Evolutionary conservation across 2,329 filamentous ascomycete species (phyloP), one percentile per base, ranked within the genome.

Genomic region (Cadophora malorum): DNA sequence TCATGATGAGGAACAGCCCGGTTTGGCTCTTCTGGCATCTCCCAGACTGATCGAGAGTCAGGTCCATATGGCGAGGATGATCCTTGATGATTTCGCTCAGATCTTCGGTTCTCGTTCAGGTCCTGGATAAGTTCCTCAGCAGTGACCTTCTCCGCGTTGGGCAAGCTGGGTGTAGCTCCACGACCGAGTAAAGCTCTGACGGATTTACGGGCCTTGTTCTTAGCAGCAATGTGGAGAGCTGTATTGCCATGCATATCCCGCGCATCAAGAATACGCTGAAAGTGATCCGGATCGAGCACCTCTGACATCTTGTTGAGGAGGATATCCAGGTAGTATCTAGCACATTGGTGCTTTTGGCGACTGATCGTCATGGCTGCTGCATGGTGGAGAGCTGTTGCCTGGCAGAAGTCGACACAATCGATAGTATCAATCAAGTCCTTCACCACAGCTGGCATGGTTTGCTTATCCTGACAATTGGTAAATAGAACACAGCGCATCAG

Each of bases 391-490:
- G 97, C 92, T 0, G 94, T 97, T 69, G 91, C 91, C 14, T 93
- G 91, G 62, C 90, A 90, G 79, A 88, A 89, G 77, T 99, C 96
- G 25, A 91, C 86, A 68, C 88, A 88, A 64, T 91, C 90, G 49
- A 97, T 89, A 0, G 95, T 97, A 47, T 90, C 88, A 63, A 94
- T 89, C 4, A 99, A 86, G 71, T 97, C 88, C 72, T 91, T 91
- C 74, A 97, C 88, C 66, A 99, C 89, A 25, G 86, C 86, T 0
- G 93, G 91, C 81, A 98, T 97, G 0, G 93, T 94, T 73, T 93
- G 88, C 81, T 96, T 97, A 79, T 98, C 96, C 79, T 90, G 96
- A 78, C 96, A 97, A 79, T 99, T 99, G 56, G 95, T 98, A 79
- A 98, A 99, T 77, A 96, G 88, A 66, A 98, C 94, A 6, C 93